Conservation (phyloP, 805 yeast species). For the Schizosaccharomyces japonicus region DNA sequence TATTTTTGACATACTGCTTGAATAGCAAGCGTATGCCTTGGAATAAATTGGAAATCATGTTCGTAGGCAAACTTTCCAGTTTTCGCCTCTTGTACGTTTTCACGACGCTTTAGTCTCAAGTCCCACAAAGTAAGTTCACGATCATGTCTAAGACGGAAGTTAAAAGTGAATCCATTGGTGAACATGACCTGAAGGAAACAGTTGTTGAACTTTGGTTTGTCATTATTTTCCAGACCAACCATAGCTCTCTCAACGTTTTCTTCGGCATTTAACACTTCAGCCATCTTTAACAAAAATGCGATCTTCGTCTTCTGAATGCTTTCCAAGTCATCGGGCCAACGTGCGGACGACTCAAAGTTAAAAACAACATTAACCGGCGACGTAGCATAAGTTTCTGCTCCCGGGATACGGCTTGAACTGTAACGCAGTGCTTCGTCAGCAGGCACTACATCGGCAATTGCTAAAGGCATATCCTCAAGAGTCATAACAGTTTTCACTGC, state of each 20-base stretch:
- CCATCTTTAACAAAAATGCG: constrained; percentile 60
- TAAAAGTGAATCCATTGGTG: constrained; percentile 79
- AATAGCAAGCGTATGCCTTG: constrained; percentile 50
- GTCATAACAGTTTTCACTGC: constrained; percentile 25
- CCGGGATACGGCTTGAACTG: constrained; percentile 56
- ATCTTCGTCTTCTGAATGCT: constrained; percentile 77
- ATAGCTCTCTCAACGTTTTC: constrained; percentile 28
- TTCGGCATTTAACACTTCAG: constrained; percentile 18
- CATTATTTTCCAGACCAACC: constrained; percentile 36
- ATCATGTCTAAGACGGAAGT: constrained; percentile 52
- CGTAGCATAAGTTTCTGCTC: constrained; percentile 23
- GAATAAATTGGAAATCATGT: not conserved
- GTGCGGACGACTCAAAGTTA: constrained; percentile 71
- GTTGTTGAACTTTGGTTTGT: constrained; percentile 16
- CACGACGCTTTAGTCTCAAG: constrained; percentile 1
- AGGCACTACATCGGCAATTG: constrained; percentile 48
- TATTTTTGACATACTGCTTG: constrained; percentile 45
- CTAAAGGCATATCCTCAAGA: constrained; percentile 38
- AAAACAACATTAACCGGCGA: constrained; percentile 39
- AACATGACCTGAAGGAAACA: constrained; percentile 41
- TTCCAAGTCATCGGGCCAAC: constrained; percentile 82
- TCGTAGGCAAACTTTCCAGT: constrained; percentile 20
- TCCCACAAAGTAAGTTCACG: constrained; percentile 54
- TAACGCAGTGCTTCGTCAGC: constrained; percentile 52
- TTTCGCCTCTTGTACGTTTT: constrained; percentile 13